These are phyloP conservation scores for Tetradesmus obliquus DNA, from an alignment of 139 green algal species.

Conservation along the genomic window DNA sequence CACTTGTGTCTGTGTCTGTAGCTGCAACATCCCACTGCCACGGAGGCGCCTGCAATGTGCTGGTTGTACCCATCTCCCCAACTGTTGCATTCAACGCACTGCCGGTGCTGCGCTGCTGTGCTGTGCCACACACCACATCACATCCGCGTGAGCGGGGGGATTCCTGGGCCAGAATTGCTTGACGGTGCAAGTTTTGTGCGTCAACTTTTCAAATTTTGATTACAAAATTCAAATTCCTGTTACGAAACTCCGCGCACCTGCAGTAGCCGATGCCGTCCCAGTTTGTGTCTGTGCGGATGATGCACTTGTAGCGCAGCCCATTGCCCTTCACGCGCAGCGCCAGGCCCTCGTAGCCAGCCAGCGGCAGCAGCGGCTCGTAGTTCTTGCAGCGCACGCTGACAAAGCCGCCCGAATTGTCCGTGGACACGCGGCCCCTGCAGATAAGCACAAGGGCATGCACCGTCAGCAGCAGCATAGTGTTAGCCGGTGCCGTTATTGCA, in stretches of 20 bases:
- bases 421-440: constrained; percentile 79
- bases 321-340: constrained; percentile 71
- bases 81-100: no score
- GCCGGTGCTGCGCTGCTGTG: not conserved
- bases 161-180: not conserved
- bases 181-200: not conserved
- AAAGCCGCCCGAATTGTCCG: constrained; percentile 94
- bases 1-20: not conserved
- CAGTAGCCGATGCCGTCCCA: constrained; percentile 93
- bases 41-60: no score
- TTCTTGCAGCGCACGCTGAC: constrained; percentile 87
- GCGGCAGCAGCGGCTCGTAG: constrained; percentile 80
- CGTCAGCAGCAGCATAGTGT: not conserved
- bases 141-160: not conserved
- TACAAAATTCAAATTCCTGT: no score
- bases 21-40: not conserved
- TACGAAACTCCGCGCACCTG: not conserved
- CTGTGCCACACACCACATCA: not conserved
- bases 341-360: constrained; percentile 80
- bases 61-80: no score
- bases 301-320: constrained; percentile 89
- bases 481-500: constrained; percentile 73
- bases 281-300: constrained; percentile 77
- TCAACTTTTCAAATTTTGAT: not conserved
- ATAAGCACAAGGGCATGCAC: not conserved